Conservation (phyloP, 2,329 filamentous ascomycete genomes). For the Penicillium sp. region DNA sequence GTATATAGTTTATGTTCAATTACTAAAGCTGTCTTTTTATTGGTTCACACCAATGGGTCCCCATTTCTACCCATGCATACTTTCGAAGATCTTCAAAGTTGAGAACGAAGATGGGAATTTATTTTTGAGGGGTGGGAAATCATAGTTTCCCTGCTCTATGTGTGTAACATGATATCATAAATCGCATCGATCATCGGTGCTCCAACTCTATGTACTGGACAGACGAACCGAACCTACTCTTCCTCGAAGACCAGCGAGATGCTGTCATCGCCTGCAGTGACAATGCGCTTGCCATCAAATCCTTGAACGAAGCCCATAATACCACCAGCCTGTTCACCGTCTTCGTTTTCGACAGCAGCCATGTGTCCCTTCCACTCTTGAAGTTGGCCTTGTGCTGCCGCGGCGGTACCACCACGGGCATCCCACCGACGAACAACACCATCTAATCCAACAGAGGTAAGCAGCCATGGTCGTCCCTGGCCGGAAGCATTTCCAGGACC, state of each 20-base stretch:
- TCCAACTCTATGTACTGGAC: slow-evolving; percentile 1
- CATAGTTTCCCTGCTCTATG: background rate
- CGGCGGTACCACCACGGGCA: slow-evolving; percentile 65
- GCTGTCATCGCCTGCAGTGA: slow-evolving; percentile 87
- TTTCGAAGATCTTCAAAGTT: background rate
- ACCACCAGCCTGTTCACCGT: slow-evolving; percentile 77
- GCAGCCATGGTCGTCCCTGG: slow-evolving; percentile 60
- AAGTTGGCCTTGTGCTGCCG: slow-evolving; percentile 67
- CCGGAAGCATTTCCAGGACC: slow-evolving; percentile 25
- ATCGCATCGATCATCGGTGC: slow-evolving; percentile 7
- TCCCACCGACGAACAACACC: slow-evolving; percentile 92
- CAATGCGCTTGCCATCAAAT: slow-evolving; percentile 69
- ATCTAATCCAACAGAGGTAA: slow-evolving; percentile 90
- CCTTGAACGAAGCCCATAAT: slow-evolving; percentile 87
- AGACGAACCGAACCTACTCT: background rate
- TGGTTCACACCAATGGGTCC: slow-evolving; percentile 3
- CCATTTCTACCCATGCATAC: background rate
- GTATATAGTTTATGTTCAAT: slow-evolving; percentile 38
- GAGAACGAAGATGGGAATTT: background rate
- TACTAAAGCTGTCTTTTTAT: slow-evolving; percentile 22
- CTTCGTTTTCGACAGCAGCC: slow-evolving; percentile 46
- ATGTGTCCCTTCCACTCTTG: slow-evolving; percentile 88
- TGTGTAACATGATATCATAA: slow-evolving; percentile 27
- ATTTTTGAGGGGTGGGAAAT: background rate
- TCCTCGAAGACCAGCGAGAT: slow-evolving; percentile 49